Evolutionary conservation across 768 basidiomycete genomes (phyloP).

Genomic region (Russula dissimulans): DNA sequence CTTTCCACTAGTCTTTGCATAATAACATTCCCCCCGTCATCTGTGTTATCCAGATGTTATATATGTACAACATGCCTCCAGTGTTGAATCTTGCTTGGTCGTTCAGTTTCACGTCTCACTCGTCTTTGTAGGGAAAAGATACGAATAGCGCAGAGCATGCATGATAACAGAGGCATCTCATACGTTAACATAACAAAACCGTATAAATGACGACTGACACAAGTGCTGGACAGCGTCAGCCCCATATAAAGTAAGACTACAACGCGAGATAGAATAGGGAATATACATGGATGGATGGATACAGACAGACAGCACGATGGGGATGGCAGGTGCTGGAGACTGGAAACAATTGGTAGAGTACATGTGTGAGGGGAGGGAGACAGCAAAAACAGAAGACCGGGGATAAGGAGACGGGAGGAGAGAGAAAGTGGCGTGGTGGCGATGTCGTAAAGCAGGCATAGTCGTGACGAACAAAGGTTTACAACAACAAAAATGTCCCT

Average conservation of each 20-base stretch:
- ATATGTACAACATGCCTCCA: not conserved
- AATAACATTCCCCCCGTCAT: no score
- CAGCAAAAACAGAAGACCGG: not conserved
- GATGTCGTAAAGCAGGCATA: conserved; percentile 9
- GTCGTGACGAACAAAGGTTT: not conserved
- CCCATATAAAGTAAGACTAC: conserved; percentile 17
- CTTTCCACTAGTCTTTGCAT: no score
- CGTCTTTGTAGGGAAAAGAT: not conserved
- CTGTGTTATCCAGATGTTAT: not conserved
- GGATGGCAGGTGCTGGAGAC: conserved; percentile 1
- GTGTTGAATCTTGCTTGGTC: not conserved
- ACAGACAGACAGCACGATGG: conserved; percentile 6
- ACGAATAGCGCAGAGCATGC: not conserved
- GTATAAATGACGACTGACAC: conserved; percentile 11
- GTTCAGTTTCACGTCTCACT: not conserved
- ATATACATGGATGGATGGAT: conserved; percentile 17
- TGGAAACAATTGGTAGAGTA: conserved; percentile 17
- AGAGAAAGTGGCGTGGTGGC: not conserved
- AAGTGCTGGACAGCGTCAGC: not conserved
- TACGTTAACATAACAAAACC: conserved; percentile 3
- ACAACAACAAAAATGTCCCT: conserved; percentile 9
- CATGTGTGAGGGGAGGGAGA: not conserved
- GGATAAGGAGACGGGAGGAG: not conserved
- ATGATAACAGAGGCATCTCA: not conserved
- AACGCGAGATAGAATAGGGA: conserved; percentile 18